These are phyloP conservation scores for Magnolia changhungtana DNA, from an alignment of 164 flowering plant species.

Conservation along the genomic window DNA sequence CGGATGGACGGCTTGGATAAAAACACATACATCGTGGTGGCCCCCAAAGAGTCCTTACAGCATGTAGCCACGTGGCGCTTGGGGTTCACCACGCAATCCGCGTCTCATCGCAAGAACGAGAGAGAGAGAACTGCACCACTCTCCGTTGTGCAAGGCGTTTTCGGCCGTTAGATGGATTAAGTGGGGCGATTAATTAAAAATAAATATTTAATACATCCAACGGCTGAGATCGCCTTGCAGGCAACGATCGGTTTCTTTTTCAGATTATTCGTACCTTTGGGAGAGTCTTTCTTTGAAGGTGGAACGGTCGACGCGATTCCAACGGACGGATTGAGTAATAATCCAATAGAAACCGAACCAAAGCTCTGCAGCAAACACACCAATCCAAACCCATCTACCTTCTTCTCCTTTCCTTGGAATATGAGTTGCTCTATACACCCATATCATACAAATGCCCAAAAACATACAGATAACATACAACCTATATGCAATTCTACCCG, in stretches of 20 bases:
- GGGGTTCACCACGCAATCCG: too few species aligned
- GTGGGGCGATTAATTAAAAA: too few species aligned
- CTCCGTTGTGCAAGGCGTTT: too few species aligned
- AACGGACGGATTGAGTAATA: constrained; percentile 19
- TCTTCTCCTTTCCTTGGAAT: constrained; percentile 6
- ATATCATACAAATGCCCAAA: constrained; percentile 22
- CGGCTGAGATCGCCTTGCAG: too few species aligned
- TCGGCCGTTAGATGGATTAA: too few species aligned
- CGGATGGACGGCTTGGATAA: too few species aligned
- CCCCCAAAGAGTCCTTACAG: too few species aligned
- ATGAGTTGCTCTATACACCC: constrained; percentile 25
- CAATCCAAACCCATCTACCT: constrained; percentile 31
- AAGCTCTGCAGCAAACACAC: constrained; percentile 28
- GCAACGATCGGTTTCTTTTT: not conserved
- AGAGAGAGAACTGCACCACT: too few species aligned
- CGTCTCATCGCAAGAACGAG: too few species aligned
- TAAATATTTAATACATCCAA: too few species aligned
- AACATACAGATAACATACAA: constrained; percentile 18
- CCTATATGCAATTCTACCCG: constrained; percentile 4
- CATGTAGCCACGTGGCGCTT: too few species aligned
- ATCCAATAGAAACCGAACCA: constrained; percentile 41
- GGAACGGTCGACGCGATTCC: constrained; percentile 26
- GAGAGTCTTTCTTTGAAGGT: constrained; percentile 39
- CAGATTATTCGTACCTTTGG: constrained; percentile 20
- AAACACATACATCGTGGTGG: too few species aligned